A percentile compares a stretch with the other conserved stretches of the same genome.
phyloP scores from a whole-genome alignment of 768 basidiomycete genomes.

The Megacollybia marginata region DNA sequence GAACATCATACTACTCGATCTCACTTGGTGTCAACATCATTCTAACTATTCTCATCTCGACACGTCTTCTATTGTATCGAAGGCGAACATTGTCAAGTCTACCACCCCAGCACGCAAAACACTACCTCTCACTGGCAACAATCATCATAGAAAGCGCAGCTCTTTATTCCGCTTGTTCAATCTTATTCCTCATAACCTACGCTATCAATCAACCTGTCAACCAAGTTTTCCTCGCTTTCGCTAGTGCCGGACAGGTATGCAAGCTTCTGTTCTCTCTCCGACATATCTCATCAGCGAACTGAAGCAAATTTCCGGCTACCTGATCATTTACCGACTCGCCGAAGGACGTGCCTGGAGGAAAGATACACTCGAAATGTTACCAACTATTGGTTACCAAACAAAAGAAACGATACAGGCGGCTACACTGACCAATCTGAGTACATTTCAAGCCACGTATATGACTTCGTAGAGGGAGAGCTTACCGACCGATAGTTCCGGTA shows the following conservation, averaged over 20 bases:
- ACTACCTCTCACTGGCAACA: conserved; percentile 7
- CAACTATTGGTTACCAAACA: neutral
- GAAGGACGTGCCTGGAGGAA: conserved; percentile 31
- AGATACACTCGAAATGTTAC: conserved; percentile 14
- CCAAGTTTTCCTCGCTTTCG: conserved; percentile 3
- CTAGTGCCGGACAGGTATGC: conserved; percentile 1
- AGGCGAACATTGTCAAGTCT: conserved; percentile 4
- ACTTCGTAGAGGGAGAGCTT: neutral
- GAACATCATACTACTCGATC: conserved; percentile 5
- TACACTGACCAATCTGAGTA: neutral
- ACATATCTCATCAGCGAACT: neutral
- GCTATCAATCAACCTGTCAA: conserved; percentile 7
- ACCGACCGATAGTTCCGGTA: too few species aligned
- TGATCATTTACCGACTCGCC: conserved; percentile 34
- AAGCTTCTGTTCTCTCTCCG: too few species aligned
- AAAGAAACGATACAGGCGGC: neutral
- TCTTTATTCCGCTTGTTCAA: conserved; percentile 10
- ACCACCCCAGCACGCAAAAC: conserved; percentile 5
- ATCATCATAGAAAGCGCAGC: conserved; percentile 17
- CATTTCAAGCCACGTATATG: conserved; percentile 1
- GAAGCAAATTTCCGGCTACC: conserved; percentile 29
- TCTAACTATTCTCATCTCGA: conserved; percentile 6
- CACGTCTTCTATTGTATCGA: conserved; percentile 6
- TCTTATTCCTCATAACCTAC: conserved; percentile 13
- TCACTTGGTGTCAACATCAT: conserved; percentile 9